Conservation (phyloP, 2,329 filamentous ascomycete species). For the Fusarium euwallaceae region DNA sequence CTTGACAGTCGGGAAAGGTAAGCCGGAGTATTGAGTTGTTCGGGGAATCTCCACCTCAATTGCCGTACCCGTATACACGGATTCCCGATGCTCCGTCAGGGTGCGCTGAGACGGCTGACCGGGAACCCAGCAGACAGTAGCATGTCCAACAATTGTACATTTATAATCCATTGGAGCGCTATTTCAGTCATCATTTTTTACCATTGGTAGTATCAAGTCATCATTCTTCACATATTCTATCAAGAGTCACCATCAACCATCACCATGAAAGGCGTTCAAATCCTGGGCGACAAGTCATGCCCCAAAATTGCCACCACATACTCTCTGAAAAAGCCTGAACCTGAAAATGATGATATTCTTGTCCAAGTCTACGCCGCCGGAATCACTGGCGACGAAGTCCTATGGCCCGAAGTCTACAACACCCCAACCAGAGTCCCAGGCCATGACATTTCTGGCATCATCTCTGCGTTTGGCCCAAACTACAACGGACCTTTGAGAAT, state of each 20-base stretch:
- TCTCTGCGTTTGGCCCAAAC: slow-evolving; percentile 39
- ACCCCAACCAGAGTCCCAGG: slow-evolving; percentile 49
- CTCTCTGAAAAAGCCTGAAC: slow-evolving; percentile 32
- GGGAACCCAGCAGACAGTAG: not conserved
- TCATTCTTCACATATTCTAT: not conserved
- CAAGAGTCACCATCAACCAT: not conserved
- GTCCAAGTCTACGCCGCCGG: slow-evolving; percentile 51
- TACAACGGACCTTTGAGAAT: not conserved
- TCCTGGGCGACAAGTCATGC: slow-evolving; percentile 42
- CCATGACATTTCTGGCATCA: slow-evolving; percentile 52
- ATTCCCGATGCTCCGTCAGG: not conserved
- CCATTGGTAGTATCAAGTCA: not conserved
- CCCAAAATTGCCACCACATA: slow-evolving; percentile 33
- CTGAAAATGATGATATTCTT: slow-evolving; percentile 42
- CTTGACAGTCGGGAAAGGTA: not conserved
- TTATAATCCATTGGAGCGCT: not conserved
- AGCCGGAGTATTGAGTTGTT: not conserved
- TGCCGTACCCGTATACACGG: not conserved
- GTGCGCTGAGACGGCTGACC: not conserved
- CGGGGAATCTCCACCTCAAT: not conserved
- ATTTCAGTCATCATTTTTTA: not conserved
- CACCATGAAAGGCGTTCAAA: slow-evolving; percentile 52
- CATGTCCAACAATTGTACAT: too few species aligned
- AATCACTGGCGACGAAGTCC: slow-evolving; percentile 52
- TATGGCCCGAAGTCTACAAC: slow-evolving; percentile 51